Evolutionary conservation across 1,284 basidiomycete species (phyloP).

Genomic region (Moesziomyces sp.): DNA sequence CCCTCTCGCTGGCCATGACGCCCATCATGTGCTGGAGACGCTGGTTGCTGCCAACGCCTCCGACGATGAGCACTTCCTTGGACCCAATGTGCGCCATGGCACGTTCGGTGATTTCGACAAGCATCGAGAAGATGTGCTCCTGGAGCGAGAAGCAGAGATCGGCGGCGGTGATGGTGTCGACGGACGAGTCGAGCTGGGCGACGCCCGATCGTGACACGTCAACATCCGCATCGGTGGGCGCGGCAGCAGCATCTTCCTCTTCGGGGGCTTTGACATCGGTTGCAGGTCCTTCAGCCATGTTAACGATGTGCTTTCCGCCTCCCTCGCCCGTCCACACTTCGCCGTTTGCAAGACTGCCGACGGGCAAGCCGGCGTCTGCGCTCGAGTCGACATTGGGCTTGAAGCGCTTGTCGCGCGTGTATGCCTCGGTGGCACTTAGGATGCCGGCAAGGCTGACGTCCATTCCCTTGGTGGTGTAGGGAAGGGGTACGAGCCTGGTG

Average conservation of each 20-base stretch:
- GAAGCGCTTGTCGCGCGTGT: constrained; percentile 71
- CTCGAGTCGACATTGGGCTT: constrained; percentile 18
- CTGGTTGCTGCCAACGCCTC: constrained; percentile 90
- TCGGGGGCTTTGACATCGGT: background rate
- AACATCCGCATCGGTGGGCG: constrained; percentile 26
- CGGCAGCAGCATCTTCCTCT: background rate
- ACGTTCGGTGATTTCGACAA: constrained; percentile 98
- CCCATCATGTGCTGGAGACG: constrained; percentile 98
- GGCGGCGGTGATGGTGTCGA: constrained; percentile 79
- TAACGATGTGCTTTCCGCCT: constrained; percentile 51
- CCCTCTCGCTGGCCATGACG: constrained; percentile 90
- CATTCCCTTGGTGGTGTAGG: constrained; percentile 99
- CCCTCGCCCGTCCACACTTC: constrained; percentile 56
- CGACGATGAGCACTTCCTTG: constrained; percentile 95
- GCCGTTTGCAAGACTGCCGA: constrained; percentile 62
- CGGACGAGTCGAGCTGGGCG: constrained; percentile 24
- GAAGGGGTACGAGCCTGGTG: constrained; percentile 79
- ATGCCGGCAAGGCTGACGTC: constrained; percentile 95
- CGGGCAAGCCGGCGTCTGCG: constrained; percentile 19
- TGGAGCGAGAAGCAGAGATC: constrained; percentile 97
- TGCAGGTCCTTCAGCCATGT: constrained; percentile 20
- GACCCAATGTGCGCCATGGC: constrained; percentile 99
- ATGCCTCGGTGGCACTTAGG: constrained; percentile 86
- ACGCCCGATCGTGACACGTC: constrained; percentile 33
- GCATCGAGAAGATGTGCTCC: constrained; percentile 97